A percentile compares a stretch with the other conserved stretches of the same genome.
Conservation (phyloP, 164 flowering plant genomes). For the Macadamia integrifolia region DNA sequence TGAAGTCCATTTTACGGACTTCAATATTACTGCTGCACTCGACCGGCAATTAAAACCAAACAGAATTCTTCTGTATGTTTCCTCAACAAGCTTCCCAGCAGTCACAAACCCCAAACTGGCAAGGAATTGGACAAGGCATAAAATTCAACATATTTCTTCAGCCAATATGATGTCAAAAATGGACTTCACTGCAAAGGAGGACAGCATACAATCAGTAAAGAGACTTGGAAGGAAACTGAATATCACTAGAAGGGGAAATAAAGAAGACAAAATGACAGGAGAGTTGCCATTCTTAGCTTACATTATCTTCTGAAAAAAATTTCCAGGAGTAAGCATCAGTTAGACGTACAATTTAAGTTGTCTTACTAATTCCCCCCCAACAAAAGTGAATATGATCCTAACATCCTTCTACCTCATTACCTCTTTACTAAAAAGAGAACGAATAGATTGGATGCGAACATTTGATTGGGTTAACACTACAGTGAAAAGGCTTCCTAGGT, state of each 20-base stretch:
- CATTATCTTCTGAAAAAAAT: no score
- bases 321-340: neutral
- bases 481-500: no score
- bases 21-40: no score
- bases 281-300: no score
- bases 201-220: no score
- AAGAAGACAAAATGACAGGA: neutral
- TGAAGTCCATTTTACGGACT: no score
- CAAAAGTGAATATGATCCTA: neutral
- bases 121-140: neutral
- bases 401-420: neutral
- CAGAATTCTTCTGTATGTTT: no score
- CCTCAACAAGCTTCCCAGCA: no score
- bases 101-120: neutral
- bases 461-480: neutral
- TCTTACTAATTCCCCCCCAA: no score
- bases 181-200: slow-evolving; percentile 14
- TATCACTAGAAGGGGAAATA: neutral
- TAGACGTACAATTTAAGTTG: no score
- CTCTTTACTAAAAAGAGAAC: neutral
- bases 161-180: slow-evolving; percentile 20
- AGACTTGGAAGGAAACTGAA: no score
- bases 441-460: neutral
- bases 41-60: no score
- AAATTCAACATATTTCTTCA: slow-evolving; percentile 6